Evolutionary conservation across 495 filamentous ascomycete species (phyloP).

Genomic region (Penicillium mononematosum): DNA sequence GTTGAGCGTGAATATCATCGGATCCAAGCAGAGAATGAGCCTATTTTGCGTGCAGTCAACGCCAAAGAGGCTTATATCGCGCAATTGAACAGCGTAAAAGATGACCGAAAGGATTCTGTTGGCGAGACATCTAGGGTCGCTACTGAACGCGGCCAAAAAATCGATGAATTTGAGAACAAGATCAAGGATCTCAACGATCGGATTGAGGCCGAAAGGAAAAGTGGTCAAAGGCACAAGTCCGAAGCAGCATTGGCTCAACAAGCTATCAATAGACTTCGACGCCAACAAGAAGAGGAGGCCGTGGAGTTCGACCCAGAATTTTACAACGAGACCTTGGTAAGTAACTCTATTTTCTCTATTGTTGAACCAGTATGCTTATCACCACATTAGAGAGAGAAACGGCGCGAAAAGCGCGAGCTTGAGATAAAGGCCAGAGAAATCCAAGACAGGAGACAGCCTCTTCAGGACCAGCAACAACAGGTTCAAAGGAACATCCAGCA

Average conservation of each 20-base stretch:
- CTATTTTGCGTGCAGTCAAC: slow-evolving; percentile 63
- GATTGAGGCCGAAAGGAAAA: slow-evolving; percentile 57
- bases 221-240: slow-evolving; percentile 48
- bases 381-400: slow-evolving; percentile 37
- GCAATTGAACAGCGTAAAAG: slow-evolving; percentile 49
- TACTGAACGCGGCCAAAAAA: slow-evolving; percentile 43
- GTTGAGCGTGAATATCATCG: slow-evolving; percentile 52
- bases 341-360: slow-evolving; percentile 14
- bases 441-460: slow-evolving; percentile 24
- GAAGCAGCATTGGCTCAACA: slow-evolving; percentile 46
- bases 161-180: slow-evolving; percentile 53
- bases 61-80: slow-evolving; percentile 61
- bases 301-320: slow-evolving; percentile 52
- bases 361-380: slow-evolving; percentile 20
- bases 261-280: slow-evolving; percentile 44
- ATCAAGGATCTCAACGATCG: slow-evolving; percentile 56
- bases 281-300: slow-evolving; percentile 48
- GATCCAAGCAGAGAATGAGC: slow-evolving; percentile 62
- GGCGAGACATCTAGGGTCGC: slow-evolving; percentile 53
- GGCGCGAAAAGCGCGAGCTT: slow-evolving; percentile 34
- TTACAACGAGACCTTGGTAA: slow-evolving; percentile 53
- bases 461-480: slow-evolving; percentile 29
- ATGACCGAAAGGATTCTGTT: slow-evolving; percentile 50
- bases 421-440: slow-evolving; percentile 32
- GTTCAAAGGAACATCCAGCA: slow-evolving; percentile 30